Base-by-base conservation (phyloP, 129 eudicot species). In the Artemisia argyi region DNA sequence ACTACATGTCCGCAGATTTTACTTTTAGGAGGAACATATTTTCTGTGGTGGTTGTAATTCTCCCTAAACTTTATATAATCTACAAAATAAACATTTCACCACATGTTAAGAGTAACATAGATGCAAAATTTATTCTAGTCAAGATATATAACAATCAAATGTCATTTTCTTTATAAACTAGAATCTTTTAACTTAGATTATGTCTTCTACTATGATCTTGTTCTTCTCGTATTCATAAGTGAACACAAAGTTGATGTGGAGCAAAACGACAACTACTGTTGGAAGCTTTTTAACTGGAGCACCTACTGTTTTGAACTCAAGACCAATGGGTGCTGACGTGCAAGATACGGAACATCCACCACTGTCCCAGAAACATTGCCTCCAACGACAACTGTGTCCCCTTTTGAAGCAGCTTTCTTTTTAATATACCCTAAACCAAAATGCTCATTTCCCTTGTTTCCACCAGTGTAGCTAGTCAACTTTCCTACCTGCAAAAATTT, bases 391-490 rank as follows among this genome's bases (percentile, higher is more conserved):
- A 88, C 88, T 15, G 69, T 81, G 42, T 81, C 96, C 59, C 96
- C 96, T 55, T 73, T 24, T 20, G 91, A 82, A 65, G 89, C 96
- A 58, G 80, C 85, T 66, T 76, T 76, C 80, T 79, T 86, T 86
- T 88, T 88, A 3, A 91, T 75, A 72, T 91, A 91, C 49, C 97
- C 96, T 66, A 91, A 79, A 81, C 97, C 97, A 86, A 91, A 86
- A 69, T 88, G 90, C 59, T 75, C 83, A 5, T 83, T 73, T 53
- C 79, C 83, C 5, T 46, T 62, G 61, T 74, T 82, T 75, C 90
- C 90, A 54, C 51, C 61, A 1, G 93, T 80, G 70, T 78, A 86
- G 60, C 97, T 91, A 49, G 97, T 91, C 76, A 91, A 68, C 80
- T 82, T 88, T 55, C 97, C 97, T 17, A 88, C 89, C 97, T 91